Percentiles rank a stretch among this genome's conserved stretches.
Evolutionary conservation across 108 stramenopile genomes (phyloP).

Genomic region (Chaetoceros tenuissimus): DNA sequence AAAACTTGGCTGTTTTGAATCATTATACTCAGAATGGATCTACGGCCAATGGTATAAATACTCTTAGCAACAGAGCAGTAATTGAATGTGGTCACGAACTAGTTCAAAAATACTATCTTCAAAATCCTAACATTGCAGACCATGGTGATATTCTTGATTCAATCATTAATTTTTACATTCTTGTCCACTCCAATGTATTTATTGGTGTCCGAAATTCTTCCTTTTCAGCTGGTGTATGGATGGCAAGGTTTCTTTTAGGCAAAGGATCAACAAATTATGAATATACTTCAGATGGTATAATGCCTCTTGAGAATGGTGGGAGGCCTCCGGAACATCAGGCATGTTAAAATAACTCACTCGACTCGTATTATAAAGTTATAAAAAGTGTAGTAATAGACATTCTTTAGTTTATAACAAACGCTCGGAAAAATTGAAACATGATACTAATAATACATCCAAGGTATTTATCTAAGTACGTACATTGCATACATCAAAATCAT

Average conservation of each 20-base stretch:
- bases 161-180: conserved; percentile 59
- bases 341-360: conserved; percentile 18
- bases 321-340: conserved; percentile 30
- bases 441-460: too few species aligned
- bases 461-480: too few species aligned
- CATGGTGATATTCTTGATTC: conserved; percentile 41
- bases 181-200: conserved; percentile 38
- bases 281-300: conserved; percentile 22
- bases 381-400: too few species aligned
- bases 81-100: conserved; percentile 53
- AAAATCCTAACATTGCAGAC: conserved; percentile 12
- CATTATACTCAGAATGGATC: conserved; percentile 9
- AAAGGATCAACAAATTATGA: conserved; percentile 29
- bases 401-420: too few species aligned
- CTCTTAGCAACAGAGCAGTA: conserved; percentile 14
- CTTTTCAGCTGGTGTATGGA: conserved; percentile 61
- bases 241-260: conserved; percentile 51
- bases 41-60: conserved; percentile 3
- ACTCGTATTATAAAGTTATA: too few species aligned
- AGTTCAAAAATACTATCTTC: conserved; percentile 25
- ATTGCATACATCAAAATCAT: too few species aligned
- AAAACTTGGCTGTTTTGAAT: conserved; percentile 33
- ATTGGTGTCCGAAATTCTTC: conserved; percentile 51
- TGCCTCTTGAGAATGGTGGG: conserved; percentile 29
- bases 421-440: too few species aligned